Evolutionary conservation across 352 stramenopile genomes (phyloP), one percentile per base, ranked within the genome.

Genomic region (Phytopythium aichiense): DNA sequence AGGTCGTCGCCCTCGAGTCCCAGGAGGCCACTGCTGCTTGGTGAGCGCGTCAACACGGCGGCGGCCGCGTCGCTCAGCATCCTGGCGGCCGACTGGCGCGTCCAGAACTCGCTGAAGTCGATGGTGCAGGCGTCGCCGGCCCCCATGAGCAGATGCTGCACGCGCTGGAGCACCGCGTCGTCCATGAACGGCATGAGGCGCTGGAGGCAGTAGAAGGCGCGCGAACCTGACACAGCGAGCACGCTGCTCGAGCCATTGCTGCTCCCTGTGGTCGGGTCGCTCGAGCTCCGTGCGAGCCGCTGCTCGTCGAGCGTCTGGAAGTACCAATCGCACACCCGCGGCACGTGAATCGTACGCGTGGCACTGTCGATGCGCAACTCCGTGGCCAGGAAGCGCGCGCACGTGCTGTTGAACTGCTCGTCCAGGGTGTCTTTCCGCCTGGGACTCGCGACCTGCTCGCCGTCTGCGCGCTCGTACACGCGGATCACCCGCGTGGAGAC

Each of bases 361-460:
- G 58, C 16, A 15, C 69, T 60, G 23, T 84, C 73, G n/a, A 88
- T 63, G 9, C 64, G 55, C 2, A 89, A 42, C 55, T 88, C 72
- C 7, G 60, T 61, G 45, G 65, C 43, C 38, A 89, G 54, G 63
- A 82, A 89, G 1, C 33, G 23, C 0, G 76, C 70, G 65, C 82
- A 84, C 1, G 72, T 72, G 20, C 71, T 51, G 42, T 95, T 78
- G 33, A 98, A 66, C 69, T 98, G 82, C n/a, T 79, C 62, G 38
- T 94, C 69, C 0, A 97, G 59, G n/a, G 48, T 52, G 45, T 25
- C 63, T 56, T 15, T 37, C 25, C 30, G 53, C 9, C 53, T 43
- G 9, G 53, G 31, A 16, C 35, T 58, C 38, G 35, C 11, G 23
- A 45, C 53, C 6, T 51, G 13, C 6, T 38, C 40, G 15, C 37